phyloP scores from a whole-genome alignment of 2,329 filamentous ascomycete species.

The Neonectria faginata region DNA sequence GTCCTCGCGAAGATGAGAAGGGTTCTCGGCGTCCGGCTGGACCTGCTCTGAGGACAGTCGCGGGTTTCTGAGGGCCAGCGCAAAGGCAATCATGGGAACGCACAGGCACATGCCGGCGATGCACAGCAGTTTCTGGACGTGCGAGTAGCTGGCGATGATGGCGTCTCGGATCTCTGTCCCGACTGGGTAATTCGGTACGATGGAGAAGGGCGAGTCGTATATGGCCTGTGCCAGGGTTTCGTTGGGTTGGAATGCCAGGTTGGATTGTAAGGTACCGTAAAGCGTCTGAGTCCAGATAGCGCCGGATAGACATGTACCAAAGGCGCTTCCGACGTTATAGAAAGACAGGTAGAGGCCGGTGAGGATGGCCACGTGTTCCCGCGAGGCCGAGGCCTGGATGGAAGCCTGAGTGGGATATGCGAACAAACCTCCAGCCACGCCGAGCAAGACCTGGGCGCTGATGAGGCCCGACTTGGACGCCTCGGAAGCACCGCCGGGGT shows the following conservation, averaged over 20 bases:
- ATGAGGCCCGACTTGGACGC: constrained; percentile 63
- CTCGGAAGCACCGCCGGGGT: constrained; percentile 60
- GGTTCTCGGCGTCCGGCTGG: constrained; percentile 39
- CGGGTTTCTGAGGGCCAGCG: constrained; percentile 57
- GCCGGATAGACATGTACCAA: constrained; percentile 55
- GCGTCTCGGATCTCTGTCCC: constrained; percentile 58
- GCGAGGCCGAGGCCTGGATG: constrained; percentile 53
- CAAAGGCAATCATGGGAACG: constrained; percentile 60
- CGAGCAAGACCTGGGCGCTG: constrained; percentile 66
- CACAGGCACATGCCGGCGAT: constrained; percentile 60
- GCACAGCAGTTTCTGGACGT: constrained; percentile 58
- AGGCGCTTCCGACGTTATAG: constrained; percentile 56
- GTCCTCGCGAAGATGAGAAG: neutral
- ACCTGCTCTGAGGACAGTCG: constrained; percentile 54
- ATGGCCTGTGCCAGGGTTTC: constrained; percentile 50
- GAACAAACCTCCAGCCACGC: constrained; percentile 70
- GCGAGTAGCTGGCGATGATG: constrained; percentile 59
- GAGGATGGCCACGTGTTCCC: constrained; percentile 54
- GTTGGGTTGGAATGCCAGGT: constrained; percentile 52
- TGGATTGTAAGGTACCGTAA: constrained; percentile 47
- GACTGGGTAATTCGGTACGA: constrained; percentile 51
- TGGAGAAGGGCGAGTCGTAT: constrained; percentile 53
- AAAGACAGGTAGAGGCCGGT: constrained; percentile 55
- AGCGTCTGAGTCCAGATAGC: constrained; percentile 58
- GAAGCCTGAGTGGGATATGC: constrained; percentile 56